These are phyloP conservation scores for Thelonectria rubi DNA, from an alignment of 2,329 filamentous ascomycete species.

Conservation along the genomic window DNA sequence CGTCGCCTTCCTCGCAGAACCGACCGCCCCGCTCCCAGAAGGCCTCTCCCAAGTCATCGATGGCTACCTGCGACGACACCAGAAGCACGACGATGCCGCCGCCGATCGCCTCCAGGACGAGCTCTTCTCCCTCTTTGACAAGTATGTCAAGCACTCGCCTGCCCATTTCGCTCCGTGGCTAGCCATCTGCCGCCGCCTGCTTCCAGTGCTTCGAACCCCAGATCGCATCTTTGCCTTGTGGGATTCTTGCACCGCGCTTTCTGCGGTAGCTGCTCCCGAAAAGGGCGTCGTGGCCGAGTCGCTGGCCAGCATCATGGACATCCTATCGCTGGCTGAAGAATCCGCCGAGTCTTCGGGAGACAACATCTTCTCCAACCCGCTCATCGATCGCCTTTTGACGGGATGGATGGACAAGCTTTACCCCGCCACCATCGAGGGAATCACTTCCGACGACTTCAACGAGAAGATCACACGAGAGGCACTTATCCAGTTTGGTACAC, in stretches of 20 bases:
- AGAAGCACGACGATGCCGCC: slow-evolving; percentile 71
- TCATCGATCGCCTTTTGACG: slow-evolving; percentile 65
- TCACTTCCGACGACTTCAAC: slow-evolving; percentile 53
- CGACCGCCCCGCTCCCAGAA: slow-evolving; percentile 70
- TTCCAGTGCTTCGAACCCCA: slow-evolving; percentile 70
- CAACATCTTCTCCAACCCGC: slow-evolving; percentile 55
- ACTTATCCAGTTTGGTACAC: slow-evolving; percentile 71
- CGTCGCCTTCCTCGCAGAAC: slow-evolving; percentile 57
- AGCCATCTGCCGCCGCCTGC: slow-evolving; percentile 69
- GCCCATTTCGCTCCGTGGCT: slow-evolving; percentile 74
- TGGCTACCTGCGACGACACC: slow-evolving; percentile 73
- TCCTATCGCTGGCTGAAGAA: slow-evolving; percentile 70
- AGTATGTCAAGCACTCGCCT: slow-evolving; percentile 65
- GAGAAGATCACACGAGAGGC: slow-evolving; percentile 61
- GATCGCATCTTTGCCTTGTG: slow-evolving; percentile 77
- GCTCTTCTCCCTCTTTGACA: slow-evolving; percentile 72
- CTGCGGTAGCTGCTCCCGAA: slow-evolving; percentile 65
- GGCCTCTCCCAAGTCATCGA: slow-evolving; percentile 70
- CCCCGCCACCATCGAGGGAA: slow-evolving; percentile 48
- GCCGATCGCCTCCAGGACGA: slow-evolving; percentile 80
- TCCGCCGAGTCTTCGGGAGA: slow-evolving; percentile 56
- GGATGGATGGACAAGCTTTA: slow-evolving; percentile 65
- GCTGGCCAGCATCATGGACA: slow-evolving; percentile 69
- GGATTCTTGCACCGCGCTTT: slow-evolving; percentile 55
- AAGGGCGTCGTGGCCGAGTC: slow-evolving; percentile 71